Conservation (phyloP, 2,329 filamentous ascomycete species). For the Annulohypoxylon truncatum region DNA sequence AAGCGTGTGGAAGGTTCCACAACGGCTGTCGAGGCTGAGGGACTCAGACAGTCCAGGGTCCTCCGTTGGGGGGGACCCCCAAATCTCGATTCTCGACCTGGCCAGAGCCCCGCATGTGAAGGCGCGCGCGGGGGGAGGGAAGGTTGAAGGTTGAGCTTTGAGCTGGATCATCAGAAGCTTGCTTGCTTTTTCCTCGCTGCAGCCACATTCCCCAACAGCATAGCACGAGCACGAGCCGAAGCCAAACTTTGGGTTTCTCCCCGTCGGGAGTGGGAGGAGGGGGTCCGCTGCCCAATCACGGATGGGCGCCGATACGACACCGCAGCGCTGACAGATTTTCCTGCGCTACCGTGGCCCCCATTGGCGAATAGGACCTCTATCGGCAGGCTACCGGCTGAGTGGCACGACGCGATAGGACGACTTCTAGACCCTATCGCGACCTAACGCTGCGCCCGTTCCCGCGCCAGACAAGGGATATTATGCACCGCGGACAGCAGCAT, state of each 20-base stretch:
- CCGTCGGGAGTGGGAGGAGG: conserved; percentile 20
- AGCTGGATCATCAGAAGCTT: conserved; percentile 9
- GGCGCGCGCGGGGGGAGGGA: conserved; percentile 3
- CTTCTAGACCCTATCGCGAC: conserved; percentile 19
- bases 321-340: conserved; percentile 6
- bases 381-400: conserved; percentile 23
- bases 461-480: conserved; percentile 12
- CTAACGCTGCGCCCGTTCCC: conserved; percentile 17
- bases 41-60: background rate
- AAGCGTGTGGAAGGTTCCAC: conserved; percentile 27
- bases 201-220: conserved; percentile 19
- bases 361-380: conserved; percentile 29
- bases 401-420: conserved; percentile 33
- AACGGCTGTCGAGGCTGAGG: conserved; percentile 28
- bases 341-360: conserved; percentile 21
- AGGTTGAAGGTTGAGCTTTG: too few relatives aligned
- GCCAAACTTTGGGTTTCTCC: background rate
- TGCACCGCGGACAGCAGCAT: conserved; percentile 27
- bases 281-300: conserved; percentile 28
- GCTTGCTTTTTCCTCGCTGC: background rate
- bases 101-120: conserved; percentile 21
- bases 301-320: conserved; percentile 7
- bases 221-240: conserved; percentile 1
- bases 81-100: conserved; percentile 24
- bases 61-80: background rate